Percentiles rank a stretch among this genome's conserved stretches.
phyloP scores from a whole-genome alignment of 2,329 filamentous ascomycete species.

The Fusarium sp. region DNA sequence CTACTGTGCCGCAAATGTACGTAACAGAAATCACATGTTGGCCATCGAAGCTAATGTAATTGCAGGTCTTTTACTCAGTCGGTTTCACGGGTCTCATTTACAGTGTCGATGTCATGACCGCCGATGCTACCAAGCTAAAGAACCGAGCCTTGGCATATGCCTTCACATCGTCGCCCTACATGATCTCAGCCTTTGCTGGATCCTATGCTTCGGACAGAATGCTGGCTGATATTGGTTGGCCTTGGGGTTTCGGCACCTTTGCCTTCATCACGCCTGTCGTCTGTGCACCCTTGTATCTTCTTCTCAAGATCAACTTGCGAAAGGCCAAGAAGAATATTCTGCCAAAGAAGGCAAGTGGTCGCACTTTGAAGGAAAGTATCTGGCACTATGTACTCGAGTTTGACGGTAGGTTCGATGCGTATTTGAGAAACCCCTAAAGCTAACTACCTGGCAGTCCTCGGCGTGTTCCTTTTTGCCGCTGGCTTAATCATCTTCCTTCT shows the following conservation, averaged over 20 bases:
- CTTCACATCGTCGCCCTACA: slow-evolving; percentile 52
- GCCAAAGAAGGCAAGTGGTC: slow-evolving; percentile 48
- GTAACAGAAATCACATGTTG: not conserved
- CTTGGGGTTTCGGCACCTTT: slow-evolving; percentile 64
- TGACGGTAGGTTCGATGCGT: slow-evolving; percentile 50
- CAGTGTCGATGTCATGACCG: slow-evolving; percentile 10
- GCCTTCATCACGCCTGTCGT: slow-evolving; percentile 65
- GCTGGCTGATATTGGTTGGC: slow-evolving; percentile 42
- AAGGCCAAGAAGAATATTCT: slow-evolving; percentile 62
- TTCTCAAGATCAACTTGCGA: slow-evolving; percentile 62
- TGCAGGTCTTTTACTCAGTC: not conserved
- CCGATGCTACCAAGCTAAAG: slow-evolving; percentile 10
- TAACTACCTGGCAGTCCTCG: slow-evolving; percentile 42
- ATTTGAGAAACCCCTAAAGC: too few relatives aligned
- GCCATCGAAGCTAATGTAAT: not conserved
- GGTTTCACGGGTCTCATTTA: slow-evolving; percentile 12
- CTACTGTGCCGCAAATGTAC: slow-evolving; percentile 61
- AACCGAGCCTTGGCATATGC: slow-evolving; percentile 42
- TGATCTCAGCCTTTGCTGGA: slow-evolving; percentile 56
- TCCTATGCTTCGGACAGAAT: slow-evolving; percentile 45
- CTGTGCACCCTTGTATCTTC: slow-evolving; percentile 59
- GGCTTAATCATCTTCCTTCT: slow-evolving; percentile 69
- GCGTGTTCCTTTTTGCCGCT: slow-evolving; percentile 63
- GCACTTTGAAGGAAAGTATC: slow-evolving; percentile 57
- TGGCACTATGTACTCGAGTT: slow-evolving; percentile 64